phyloP scores from a whole-genome alignment of 1,284 basidiomycete species.

The Trichosporon sp. region DNA sequence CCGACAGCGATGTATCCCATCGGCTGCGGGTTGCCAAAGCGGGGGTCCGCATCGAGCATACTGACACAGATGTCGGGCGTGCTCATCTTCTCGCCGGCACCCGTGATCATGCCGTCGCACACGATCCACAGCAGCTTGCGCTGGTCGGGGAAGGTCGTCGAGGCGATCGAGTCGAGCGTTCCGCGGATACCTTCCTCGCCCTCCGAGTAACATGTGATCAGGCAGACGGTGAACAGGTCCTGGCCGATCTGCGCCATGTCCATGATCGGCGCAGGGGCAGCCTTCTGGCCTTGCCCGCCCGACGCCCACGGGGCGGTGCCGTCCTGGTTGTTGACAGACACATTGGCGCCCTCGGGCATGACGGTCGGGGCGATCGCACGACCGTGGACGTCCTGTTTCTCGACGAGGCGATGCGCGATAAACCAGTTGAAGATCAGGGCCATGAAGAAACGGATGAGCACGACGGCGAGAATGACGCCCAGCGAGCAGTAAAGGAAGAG shows the following conservation, averaged over 20 bases:
- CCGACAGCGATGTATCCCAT: constrained; percentile 94
- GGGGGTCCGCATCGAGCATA: constrained; percentile 83
- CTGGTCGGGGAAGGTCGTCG: constrained; percentile 82
- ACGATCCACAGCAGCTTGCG: constrained; percentile 91
- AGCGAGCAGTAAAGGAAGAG: constrained; percentile 88
- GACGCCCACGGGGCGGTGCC: constrained; percentile 89
- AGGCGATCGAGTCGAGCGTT: constrained; percentile 87
- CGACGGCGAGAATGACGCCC: constrained; percentile 82
- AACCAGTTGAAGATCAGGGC: constrained; percentile 97
- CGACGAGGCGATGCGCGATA: constrained; percentile 70
- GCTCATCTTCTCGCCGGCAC: constrained; percentile 85
- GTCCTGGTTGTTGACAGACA: constrained; percentile 75
- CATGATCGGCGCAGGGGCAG: constrained; percentile 60
- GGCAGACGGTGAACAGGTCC: constrained; percentile 88
- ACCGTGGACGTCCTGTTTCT: constrained; percentile 62
- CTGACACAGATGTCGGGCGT: constrained; percentile 96
- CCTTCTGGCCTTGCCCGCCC: constrained; percentile 16
- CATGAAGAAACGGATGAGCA: constrained; percentile 90
- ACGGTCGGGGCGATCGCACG: constrained; percentile 86
- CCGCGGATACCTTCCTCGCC: constrained; percentile 85
- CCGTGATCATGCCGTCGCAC: constrained; percentile 98
- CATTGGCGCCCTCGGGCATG: constrained; percentile 88
- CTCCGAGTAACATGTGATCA: constrained; percentile 97
- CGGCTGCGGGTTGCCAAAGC: constrained; percentile 92
- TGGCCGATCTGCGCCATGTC: constrained; percentile 81